Evolutionary conservation across 352 stramenopile species (phyloP), one percentile per base, ranked within the genome.

Genomic region (Phytophthora constricta): DNA sequence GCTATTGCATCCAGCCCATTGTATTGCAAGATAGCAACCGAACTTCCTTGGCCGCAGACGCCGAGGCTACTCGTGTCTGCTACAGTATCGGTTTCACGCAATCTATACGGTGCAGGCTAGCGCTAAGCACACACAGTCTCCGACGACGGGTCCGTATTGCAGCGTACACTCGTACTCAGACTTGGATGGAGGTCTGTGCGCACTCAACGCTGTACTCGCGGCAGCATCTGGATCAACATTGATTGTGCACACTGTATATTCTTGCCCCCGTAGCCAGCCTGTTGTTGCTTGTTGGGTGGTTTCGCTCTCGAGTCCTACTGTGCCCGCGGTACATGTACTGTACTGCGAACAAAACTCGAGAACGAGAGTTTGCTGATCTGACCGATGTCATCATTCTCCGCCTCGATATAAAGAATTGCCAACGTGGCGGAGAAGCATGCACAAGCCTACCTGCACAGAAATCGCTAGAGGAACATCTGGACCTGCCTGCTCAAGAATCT

Each of bases 201-300:
- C 49, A 26, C 41, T 47, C 41, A 47, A 47, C 41, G 41, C 41
- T 23, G 43, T 28, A 71, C 37, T 56, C 52, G 65, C 67, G 65
- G 65, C 45, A 72, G 41, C 20, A 28, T 48, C 26, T 22, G 25
- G 50, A 62, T 70, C 56, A 65, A 50, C 48, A 26, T 16, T 47
- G 64, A 68, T 68, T 68, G 65, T 72, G 60, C 49, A 53, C 49
- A 52, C 65, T 26, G 65, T 72, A 68, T 68, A 54, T 64, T 33
- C 42, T 16, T 17, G 11, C 31, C 2, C 16, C 3, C 34, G 48
- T 65, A 37, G 55, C 46, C 62, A 64, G 26, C 34, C 8, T 25
- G 7, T 20, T 16, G 22, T 25, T 46, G 43, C 41, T 37, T 52
- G 43, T 28, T 55, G 31, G 52, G 62, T 70, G 64, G 58, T 48